Base-by-base conservation (phyloP, 2,329 filamentous ascomycete genomes). In the Bipolaris sorokiniana region DNA sequence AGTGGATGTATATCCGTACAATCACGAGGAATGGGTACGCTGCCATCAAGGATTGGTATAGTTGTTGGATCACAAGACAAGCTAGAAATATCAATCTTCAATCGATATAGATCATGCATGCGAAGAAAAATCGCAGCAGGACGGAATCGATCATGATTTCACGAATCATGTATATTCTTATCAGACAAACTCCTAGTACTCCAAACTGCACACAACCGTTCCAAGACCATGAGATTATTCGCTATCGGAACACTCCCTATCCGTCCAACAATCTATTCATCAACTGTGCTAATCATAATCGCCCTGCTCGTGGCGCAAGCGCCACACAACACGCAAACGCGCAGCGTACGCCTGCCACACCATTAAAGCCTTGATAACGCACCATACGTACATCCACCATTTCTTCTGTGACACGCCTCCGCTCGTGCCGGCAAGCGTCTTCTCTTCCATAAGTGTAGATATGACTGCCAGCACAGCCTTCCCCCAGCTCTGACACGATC, bases 271-370 rank as follows among this genome's bases (percentile, higher is more conserved):
- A 13, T 11, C 10, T 13, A 31, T 13, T 31, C 10, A 31, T 31
- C 28, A 26, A n/a, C n/a, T n/a, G n/a, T n/a, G n/a, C 37, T 4
- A 18, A 16, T 22, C 20, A n/a, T 10, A 7, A 15, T 26, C 40
- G 10, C 7, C 37, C 20, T 10, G 18, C 11, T 44, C 28, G 1
- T 31, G 1, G 2, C 28, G 28, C 28, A 31, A 31, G 28, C 28
- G 10, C 28, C 28, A 31, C 10, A 31, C 28, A 31, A 31, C 23
- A 7, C 40, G 46, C 20, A 18, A 48, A 5, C 41, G 41, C 6
- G 22, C 20, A 40, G 34, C 46, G 34, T 56, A 56, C 10, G 48
- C 54, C 36, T 56, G 48, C 26, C 50, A 49, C 0, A 49, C 37
- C 20, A 54, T 23, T 40, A 58, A 13, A 9, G 34, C 51, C 11